phyloP scores from a whole-genome alignment of 257 asterid genomes.

The Jaltomata sinuosa region DNA sequence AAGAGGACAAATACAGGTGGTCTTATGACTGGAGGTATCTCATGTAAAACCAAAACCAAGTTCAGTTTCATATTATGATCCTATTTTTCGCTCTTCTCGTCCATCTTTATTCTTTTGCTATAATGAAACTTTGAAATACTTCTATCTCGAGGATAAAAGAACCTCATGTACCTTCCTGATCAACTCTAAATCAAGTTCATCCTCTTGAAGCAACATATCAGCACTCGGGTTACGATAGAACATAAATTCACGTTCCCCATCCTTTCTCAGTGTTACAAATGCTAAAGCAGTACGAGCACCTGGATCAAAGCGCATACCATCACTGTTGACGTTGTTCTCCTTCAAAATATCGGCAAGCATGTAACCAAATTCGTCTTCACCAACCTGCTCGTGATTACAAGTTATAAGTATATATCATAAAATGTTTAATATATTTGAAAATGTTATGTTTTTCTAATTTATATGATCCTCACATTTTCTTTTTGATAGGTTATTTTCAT shows the following conservation, averaged over 20 bases:
- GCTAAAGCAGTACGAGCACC: constrained; percentile 99
- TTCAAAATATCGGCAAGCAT: constrained; percentile 91
- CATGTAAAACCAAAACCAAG: not conserved
- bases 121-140: not conserved
- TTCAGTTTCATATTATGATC: not conserved
- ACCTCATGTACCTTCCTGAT: constrained; percentile 61
- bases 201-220: constrained; percentile 78
- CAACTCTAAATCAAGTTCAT: constrained; percentile 73
- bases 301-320: constrained; percentile 92
- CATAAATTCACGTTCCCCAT: constrained; percentile 99
- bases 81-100: not conserved
- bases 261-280: constrained; percentile 82
- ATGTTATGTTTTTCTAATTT: not conserved
- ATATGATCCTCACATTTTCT: not conserved
- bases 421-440: not conserved
- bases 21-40: not conserved
- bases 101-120: not conserved
- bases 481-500: not conserved
- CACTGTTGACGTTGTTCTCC: constrained; percentile 81
- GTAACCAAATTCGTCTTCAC: constrained; percentile 97
- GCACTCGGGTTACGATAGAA: constrained; percentile 98
- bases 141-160: not conserved
- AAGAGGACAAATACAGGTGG: not conserved
- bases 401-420: not conserved
- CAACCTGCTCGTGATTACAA: constrained; percentile 47